Percentiles rank a stretch among this genome's conserved stretches.
Evolutionary conservation across 352 stramenopile species (phyloP).

Genomic region (Phytophthora citrophthora): DNA sequence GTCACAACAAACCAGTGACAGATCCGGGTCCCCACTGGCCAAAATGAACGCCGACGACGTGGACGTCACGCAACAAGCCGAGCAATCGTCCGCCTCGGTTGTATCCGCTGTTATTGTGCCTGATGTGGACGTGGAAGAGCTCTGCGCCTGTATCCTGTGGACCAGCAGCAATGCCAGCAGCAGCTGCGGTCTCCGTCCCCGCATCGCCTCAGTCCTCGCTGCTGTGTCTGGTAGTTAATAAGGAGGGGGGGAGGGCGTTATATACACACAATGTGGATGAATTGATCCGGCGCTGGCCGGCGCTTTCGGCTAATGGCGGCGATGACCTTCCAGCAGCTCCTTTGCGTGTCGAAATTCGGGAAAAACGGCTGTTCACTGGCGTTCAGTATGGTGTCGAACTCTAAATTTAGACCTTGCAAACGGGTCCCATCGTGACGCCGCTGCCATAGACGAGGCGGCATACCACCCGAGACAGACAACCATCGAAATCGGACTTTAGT

Average conservation of each 20-base stretch:
- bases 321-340: conserved; percentile 35
- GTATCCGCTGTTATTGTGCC: conserved; percentile 10
- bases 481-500: background rate
- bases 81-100: conserved; percentile 63
- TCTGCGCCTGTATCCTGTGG: conserved; percentile 30
- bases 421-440: conserved; percentile 4
- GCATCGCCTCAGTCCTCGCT: conserved; percentile 25
- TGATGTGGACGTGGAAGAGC: conserved; percentile 6
- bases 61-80: conserved; percentile 50
- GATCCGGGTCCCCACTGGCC: conserved; percentile 26
- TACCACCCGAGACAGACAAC: background rate
- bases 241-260: background rate
- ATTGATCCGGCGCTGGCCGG: conserved; percentile 24
- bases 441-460: conserved; percentile 11
- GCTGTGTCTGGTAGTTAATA: background rate
- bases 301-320: conserved; percentile 21
- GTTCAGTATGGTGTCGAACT: conserved; percentile 24
- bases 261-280: conserved; percentile 20
- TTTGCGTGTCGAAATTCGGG: conserved; percentile 30
- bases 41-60: conserved; percentile 29
- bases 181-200: conserved; percentile 42
- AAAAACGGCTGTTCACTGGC: conserved; percentile 34
- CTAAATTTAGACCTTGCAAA: conserved; percentile 35
- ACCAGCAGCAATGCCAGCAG: conserved; percentile 17
- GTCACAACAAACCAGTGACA: conserved; percentile 63